phyloP scores from a whole-genome alignment of 345 rosid genomes.

The Eucalyptus leucophloia region DNA sequence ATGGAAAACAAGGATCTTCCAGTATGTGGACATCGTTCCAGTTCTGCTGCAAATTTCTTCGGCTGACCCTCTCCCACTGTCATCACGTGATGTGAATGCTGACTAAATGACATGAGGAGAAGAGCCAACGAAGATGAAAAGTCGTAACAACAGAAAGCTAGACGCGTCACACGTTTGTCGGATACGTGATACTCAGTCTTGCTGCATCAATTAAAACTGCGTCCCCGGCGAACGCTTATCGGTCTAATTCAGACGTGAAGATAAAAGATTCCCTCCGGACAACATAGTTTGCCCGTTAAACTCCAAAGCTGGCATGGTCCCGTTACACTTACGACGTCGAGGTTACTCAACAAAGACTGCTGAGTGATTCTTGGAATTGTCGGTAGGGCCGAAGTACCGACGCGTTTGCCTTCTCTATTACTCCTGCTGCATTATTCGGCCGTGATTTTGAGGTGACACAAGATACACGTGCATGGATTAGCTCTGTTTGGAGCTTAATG shows the following conservation, averaged over 20 bases:
- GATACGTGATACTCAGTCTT: neutral
- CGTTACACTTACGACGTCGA: neutral
- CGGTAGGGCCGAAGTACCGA: neutral
- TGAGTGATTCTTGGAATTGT: neutral
- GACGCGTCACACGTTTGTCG: neutral
- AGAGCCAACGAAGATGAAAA: neutral
- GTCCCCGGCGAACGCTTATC: neutral
- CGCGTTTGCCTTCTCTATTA: neutral
- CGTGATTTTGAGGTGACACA: neutral
- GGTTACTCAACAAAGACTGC: neutral
- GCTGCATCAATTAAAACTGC: neutral
- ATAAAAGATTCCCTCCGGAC: neutral
- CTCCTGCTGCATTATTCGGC: neutral
- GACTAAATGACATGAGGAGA: neutral
- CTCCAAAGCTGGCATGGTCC: neutral
- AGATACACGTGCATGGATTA: neutral
- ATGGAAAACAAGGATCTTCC: too few relatives aligned
- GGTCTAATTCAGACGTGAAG: neutral
- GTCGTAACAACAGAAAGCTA: neutral
- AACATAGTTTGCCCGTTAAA: neutral
- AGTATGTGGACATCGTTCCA: constrained; percentile 74
- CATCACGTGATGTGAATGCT: constrained; percentile 29
- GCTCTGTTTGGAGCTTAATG: neutral
- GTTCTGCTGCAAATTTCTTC: constrained; percentile 77
- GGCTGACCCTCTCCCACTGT: constrained; percentile 84